These are phyloP conservation scores for Fragaria vesca DNA, from an alignment of 306 rosid species.

Conservation along the genomic window DNA sequence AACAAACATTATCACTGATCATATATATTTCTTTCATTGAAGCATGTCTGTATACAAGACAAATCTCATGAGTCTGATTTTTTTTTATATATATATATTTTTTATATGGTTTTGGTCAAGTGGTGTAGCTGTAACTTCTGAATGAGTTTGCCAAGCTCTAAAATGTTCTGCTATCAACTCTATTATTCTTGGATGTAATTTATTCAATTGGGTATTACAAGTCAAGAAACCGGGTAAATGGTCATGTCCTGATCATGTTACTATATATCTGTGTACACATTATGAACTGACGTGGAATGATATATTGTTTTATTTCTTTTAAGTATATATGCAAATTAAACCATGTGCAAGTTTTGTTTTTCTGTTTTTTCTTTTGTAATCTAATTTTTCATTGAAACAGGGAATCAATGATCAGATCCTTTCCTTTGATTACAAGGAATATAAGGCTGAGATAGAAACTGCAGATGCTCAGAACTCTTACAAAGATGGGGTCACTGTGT, in stretches of 20 bases:
- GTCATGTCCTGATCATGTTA: not conserved
- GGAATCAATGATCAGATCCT: constrained; percentile 72
- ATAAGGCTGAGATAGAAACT: constrained; percentile 67
- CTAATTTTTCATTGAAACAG: constrained; percentile 32
- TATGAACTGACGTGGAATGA: not conserved
- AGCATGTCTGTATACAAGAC: too few species aligned
- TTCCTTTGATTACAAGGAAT: constrained; percentile 57
- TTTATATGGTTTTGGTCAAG: not conserved
- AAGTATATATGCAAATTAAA: not conserved
- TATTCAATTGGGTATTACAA: not conserved
- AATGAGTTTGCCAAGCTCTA: not conserved
- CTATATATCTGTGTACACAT: not conserved
- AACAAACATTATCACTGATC: not conserved
- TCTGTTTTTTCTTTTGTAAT: constrained; percentile 11
- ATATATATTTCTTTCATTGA: not conserved
- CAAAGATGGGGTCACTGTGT: constrained; percentile 63
- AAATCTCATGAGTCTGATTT: too few species aligned
- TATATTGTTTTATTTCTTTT: not conserved
- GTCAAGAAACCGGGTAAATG: not conserved
- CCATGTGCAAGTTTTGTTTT: constrained; percentile 8
- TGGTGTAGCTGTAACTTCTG: not conserved
- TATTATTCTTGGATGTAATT: not conserved
- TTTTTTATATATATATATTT: too few species aligned
- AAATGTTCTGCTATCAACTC: not conserved
- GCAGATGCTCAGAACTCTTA: constrained; percentile 75